A percentile compares a stretch with the other conserved stretches of the same genome.
These are phyloP conservation scores for Sphagnum tenellum DNA, from an alignment of 225 moss, liverwort and hornwort species.

Conservation along the genomic window DNA sequence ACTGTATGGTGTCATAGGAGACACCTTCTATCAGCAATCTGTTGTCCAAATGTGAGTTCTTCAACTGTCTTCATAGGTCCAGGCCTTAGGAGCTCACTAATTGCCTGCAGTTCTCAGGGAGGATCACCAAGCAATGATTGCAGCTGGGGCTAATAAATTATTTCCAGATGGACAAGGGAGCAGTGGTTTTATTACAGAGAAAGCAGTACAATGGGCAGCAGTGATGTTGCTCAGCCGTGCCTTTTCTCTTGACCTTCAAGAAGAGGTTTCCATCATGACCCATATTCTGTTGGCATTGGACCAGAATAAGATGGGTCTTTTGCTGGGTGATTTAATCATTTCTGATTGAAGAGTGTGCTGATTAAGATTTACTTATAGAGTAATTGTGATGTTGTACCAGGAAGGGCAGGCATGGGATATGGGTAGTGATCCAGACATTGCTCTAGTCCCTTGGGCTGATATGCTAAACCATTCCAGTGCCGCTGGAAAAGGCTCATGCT, in stretches of 20 bases:
- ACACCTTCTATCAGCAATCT: too few species aligned
- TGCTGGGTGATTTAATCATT: neutral
- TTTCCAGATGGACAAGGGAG: conserved; percentile 52
- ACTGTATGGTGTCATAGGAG: too few species aligned
- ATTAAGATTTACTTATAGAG: neutral
- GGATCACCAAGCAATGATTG: conserved; percentile 70
- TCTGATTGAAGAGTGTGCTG: neutral
- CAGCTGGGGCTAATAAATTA: conserved; percentile 65
- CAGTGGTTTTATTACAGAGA: conserved; percentile 58
- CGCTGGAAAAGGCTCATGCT: conserved; percentile 84
- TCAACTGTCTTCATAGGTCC: too few species aligned
- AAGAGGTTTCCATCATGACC: conserved; percentile 24
- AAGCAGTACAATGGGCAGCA: conserved; percentile 82
- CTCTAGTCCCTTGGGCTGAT: conserved; percentile 96
- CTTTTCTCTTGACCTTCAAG: conserved; percentile 61
- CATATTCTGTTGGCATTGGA: too few species aligned
- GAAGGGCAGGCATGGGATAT: too few species aligned
- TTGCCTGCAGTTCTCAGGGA: conserved; percentile 70
- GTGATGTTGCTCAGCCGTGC: conserved; percentile 80
- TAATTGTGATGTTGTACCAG: too few species aligned
- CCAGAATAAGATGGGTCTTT: neutral
- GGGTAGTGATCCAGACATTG: conserved; percentile 23
- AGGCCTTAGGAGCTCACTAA: neutral
- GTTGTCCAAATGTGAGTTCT: too few species aligned
- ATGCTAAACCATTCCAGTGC: conserved; percentile 85